Percentiles rank a stretch among this genome's conserved stretches.
These are phyloP conservation scores for Cotoneaster glaucophyllus DNA, from an alignment of 306 rosid species.

Conservation along the genomic window DNA sequence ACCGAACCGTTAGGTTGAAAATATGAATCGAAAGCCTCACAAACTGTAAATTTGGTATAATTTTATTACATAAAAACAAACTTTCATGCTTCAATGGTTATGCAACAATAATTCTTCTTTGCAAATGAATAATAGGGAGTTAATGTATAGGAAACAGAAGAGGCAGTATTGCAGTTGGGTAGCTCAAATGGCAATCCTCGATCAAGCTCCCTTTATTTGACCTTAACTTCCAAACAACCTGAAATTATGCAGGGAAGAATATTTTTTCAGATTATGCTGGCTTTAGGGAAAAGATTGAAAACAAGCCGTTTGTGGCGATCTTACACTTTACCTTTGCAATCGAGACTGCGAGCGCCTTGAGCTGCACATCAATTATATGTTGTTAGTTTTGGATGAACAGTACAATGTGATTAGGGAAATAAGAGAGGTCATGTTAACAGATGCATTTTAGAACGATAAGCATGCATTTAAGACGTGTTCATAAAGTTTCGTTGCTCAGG, in stretches of 20 bases:
- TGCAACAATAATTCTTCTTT: background rate
- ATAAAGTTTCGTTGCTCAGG: background rate
- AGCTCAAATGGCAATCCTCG: background rate
- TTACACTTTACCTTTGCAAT: conserved; percentile 49
- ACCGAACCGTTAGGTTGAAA: background rate
- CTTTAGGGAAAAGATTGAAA: background rate
- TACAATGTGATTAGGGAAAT: background rate
- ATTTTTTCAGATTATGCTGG: background rate
- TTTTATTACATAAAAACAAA: background rate
- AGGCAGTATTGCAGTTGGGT: background rate
- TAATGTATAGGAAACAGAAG: background rate
- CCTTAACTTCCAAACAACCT: conserved; percentile 1
- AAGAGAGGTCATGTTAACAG: background rate
- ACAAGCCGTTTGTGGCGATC: background rate
- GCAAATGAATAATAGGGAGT: background rate
- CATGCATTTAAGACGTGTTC: background rate
- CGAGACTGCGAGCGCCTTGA: conserved; percentile 51
- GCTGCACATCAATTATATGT: conserved; percentile 31
- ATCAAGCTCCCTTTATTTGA: background rate
- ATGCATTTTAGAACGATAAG: background rate
- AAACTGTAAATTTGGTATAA: background rate
- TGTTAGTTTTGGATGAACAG: conserved; percentile 18
- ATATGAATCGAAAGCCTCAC: background rate
- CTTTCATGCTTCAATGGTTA: background rate
- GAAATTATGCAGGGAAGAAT: background rate